Percentiles rank a stretch among this genome's conserved stretches.
phyloP scores from a whole-genome alignment of 192 early-diverging fungal genomes.

The Lobosporangium transversale region DNA sequence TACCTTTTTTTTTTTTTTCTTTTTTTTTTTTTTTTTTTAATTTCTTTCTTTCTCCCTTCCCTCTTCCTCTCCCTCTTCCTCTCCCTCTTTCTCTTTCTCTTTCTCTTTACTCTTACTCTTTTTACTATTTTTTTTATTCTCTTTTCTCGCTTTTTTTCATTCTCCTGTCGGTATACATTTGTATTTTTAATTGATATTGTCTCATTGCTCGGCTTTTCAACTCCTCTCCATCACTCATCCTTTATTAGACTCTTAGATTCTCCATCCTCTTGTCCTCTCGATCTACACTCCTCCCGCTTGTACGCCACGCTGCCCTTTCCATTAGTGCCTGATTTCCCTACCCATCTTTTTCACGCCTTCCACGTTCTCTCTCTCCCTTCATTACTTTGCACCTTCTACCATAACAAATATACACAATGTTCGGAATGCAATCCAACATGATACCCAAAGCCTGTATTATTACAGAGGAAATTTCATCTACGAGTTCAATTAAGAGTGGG shows the following conservation, averaged over 20 bases:
- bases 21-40: neutral
- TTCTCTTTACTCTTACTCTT: neutral
- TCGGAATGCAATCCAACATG: conserved; percentile 32
- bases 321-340: neutral
- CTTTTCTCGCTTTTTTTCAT: neutral
- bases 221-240: neutral
- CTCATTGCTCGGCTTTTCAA: too few species aligned
- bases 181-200: too few species aligned
- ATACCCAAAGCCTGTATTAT: conserved; percentile 15
- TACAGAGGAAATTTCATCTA: conserved; percentile 17
- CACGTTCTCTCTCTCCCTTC: neutral
- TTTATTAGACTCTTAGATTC: neutral
- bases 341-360: neutral
- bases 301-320: neutral
- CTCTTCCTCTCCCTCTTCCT: conserved; percentile 1
- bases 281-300: neutral
- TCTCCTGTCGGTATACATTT: neutral
- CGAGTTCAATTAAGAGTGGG: conserved; percentile 50
- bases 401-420: conserved; percentile 23
- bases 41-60: neutral
- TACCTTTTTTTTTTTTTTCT: neutral
- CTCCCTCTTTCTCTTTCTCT: neutral
- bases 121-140: conserved; percentile 3
- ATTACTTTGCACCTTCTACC: neutral
- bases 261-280: neutral